Evolutionary conservation across 2,329 filamentous ascomycete genomes (phyloP), one percentile per base, ranked within the genome.

Genomic region (Neofusicoccum laricinum): DNA sequence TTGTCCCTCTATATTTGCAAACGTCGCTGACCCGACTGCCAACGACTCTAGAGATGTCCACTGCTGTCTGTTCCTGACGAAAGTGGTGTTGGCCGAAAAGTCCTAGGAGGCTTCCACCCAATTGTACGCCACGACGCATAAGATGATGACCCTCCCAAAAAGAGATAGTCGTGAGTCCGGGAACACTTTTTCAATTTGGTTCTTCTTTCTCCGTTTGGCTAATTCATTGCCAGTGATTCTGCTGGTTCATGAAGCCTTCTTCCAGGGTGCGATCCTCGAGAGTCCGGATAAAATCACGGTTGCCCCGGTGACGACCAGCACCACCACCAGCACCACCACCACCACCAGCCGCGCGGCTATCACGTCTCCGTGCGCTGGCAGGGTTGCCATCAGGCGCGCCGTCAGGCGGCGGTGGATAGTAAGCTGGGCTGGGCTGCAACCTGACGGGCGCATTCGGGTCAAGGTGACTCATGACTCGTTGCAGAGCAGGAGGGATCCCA

Each of bases 381-480:
- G 86, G 81, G 65, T 85, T 86, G 55, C 88, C 85, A 66, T 91
- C 86, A 8, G 87, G 84, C 71, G 92, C 88, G 10, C 92, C 91
- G 68, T 98, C 94, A 6, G 90, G 88, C 1, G 94, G 91, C 19
- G 95, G 95, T 11, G 95, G 95, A 71, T 98, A 99, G 78, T 99
- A 99, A 1, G 95, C 95, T 4, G 95, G 95, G 70, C 93, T 97
- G 2, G 95, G 95, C 75, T 99, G 95, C 64, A 98, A 79, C 57
- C 95, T 87, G 71, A 99, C 98, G 0, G 95, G 95, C 66, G 93
- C 91, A 71, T 88, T 98, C 1, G 95, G 95, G 73, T 99, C 95
- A 49, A 99, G 85, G 77, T 98, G 94, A 75, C 93, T 97, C 46
- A 95, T 95, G 21, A 99, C 95, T 70, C 95, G 86, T 78, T 99